phyloP scores from a whole-genome alignment of 179 eudicot genomes.

The Carnegiea gigantea region DNA sequence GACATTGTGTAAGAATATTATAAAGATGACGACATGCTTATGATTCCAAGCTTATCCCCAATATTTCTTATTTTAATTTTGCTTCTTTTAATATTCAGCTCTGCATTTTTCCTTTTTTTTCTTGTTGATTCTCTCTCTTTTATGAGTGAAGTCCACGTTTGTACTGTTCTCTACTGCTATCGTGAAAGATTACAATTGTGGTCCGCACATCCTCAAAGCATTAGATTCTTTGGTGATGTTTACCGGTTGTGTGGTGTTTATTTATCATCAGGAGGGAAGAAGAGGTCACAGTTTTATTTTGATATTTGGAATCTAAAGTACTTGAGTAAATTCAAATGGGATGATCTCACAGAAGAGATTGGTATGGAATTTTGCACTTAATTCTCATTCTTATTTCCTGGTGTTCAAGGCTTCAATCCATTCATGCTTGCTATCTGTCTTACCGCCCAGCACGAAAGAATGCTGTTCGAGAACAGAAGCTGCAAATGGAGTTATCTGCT shows the following conservation, averaged over 20 bases:
- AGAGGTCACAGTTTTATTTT: slow-evolving; percentile 75
- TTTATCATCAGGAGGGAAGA: slow-evolving; percentile 69
- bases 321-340: slow-evolving; percentile 98
- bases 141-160: too few species aligned
- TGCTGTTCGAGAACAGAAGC: slow-evolving; percentile 77
- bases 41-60: background rate
- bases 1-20: background rate
- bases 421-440: background rate
- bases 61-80: background rate
- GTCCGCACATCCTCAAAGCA: too few species aligned
- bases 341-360: slow-evolving; percentile 81
- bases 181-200: too few species aligned
- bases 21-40: too few species aligned
- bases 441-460: slow-evolving; percentile 54
- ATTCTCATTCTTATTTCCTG: background rate
- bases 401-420: background rate
- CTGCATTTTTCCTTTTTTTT: too few species aligned
- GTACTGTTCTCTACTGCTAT: too few species aligned
- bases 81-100: too few species aligned
- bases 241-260: background rate
- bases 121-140: too few species aligned
- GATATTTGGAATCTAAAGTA: slow-evolving; percentile 95
- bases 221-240: background rate
- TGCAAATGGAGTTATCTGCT: slow-evolving; percentile 74
- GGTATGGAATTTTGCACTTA: slow-evolving; percentile 39